Evolutionary conservation across 2,329 filamentous ascomycete species (phyloP).

Genomic region (Penicillium expansum): DNA sequence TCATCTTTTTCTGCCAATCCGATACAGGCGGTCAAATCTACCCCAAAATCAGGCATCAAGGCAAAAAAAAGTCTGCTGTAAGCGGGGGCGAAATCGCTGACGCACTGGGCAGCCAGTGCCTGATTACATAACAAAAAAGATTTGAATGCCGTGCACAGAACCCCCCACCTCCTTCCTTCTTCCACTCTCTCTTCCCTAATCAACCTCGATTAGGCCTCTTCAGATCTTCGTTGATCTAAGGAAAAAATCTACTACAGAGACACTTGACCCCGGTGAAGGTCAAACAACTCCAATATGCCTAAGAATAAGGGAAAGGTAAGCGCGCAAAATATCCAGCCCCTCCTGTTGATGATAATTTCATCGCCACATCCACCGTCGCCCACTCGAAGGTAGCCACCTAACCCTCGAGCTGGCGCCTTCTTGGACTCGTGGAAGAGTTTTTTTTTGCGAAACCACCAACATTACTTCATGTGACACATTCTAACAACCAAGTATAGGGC

Average conservation of each 20-base stretch:
- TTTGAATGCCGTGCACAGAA: slow-evolving; percentile 20
- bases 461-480: slow-evolving; percentile 13
- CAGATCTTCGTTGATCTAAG: slow-evolving; percentile 19
- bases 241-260: slow-evolving; percentile 16
- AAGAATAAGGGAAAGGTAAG: slow-evolving; percentile 99
- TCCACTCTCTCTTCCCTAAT: slow-evolving; percentile 9
- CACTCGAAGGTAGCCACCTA: slow-evolving; percentile 3
- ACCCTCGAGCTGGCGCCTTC: background rate
- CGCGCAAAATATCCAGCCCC: slow-evolving; percentile 29
- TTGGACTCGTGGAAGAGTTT: background rate
- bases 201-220: slow-evolving; percentile 14
- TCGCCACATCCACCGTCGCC: slow-evolving; percentile 18
- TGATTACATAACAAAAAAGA: slow-evolving; percentile 25
- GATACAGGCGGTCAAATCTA: slow-evolving; percentile 8
- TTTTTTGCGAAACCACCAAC: background rate
- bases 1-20: slow-evolving; percentile 7
- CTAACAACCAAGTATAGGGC: slow-evolving; percentile 61
- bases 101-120: slow-evolving; percentile 19
- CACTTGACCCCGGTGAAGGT: slow-evolving; percentile 27
- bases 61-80: background rate
- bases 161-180: slow-evolving; percentile 20
- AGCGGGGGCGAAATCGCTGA: slow-evolving; percentile 6
- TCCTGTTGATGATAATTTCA: slow-evolving; percentile 22
- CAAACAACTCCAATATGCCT: slow-evolving; percentile 65
- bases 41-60: background rate